Evolutionary conservation across 257 asterid species (phyloP), one percentile per base, ranked within the genome.

Genomic region (Solanum peruvianum): DNA sequence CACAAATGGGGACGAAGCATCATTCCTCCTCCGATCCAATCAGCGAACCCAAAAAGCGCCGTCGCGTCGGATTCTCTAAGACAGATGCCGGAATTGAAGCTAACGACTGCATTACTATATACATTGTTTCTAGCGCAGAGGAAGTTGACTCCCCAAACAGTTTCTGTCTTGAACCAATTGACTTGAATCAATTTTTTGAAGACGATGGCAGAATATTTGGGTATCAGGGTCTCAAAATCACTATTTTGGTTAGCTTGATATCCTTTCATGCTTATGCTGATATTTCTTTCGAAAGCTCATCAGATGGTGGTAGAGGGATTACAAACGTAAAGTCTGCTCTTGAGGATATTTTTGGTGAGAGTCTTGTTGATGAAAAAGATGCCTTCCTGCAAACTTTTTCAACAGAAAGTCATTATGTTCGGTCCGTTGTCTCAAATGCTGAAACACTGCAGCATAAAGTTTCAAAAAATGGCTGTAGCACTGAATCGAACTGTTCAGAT

Each of bases 271-370:
- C 98, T 20, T 92, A 93, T 91, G 98, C 98, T 88, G 99, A 95
- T 92, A 93, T 96, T 87, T 91, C 95, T 85, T 97, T 92, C 86
- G 93, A 91, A 90, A 95, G 97, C 88, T 87, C 91, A 82, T 91
- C 94, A 29, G 97, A 96, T 95, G 98, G 97, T 76, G 99, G 99
- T 91, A 94, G 92, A 88, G 99, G 99, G 71, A 90, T 95, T 90
- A 97, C 99, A 85, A 96, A 95, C 88, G 92, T 97, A 80, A 94
- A 93, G 91, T 89, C 96, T 86, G 91, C 94, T 86, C 95, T 97
- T 89, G 91, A 91, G 99, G 89, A 92, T 91, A 93, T 97, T 80
- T 96, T 97, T 90, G 39, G 39, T 87, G 97, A 95, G 86, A 96
- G 92, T 90, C 98, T 97, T 84, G 90, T 97, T 76, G 96, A 92